Conservation (phyloP, 2,329 filamentous ascomycete species). For the Ustilaginoidea virens region DNA sequence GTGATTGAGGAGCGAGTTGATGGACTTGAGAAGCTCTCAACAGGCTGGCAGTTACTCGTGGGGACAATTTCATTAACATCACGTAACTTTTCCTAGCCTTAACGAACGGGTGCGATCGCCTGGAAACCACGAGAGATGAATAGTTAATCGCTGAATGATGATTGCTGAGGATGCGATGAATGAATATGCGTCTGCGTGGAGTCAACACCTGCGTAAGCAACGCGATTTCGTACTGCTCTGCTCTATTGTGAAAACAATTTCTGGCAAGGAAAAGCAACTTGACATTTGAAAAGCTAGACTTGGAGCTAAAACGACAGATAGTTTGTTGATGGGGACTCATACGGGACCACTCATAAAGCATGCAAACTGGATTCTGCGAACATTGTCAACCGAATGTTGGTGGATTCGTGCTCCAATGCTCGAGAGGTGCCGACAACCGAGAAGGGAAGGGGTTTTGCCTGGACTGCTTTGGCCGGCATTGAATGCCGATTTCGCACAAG, state of each 20-base stretch:
- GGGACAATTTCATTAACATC: slow-evolving; percentile 16
- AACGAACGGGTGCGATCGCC: slow-evolving; percentile 16
- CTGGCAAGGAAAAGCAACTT: too few relatives aligned
- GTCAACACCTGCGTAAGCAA: slow-evolving; percentile 14
- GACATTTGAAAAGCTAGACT: slow-evolving; percentile 18
- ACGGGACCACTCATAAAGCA: slow-evolving; percentile 22
- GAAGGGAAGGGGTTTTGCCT: too few relatives aligned
- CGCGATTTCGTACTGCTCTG: neutral
- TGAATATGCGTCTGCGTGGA: slow-evolving; percentile 22
- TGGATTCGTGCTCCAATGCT: too few relatives aligned
- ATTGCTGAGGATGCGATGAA: slow-evolving; percentile 19
- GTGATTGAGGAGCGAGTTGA: slow-evolving; percentile 21
- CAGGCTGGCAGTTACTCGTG: slow-evolving; percentile 12
- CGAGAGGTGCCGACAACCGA: neutral
- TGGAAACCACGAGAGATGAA: neutral
- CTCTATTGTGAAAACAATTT: slow-evolving; percentile 1
- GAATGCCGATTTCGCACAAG: too few relatives aligned
- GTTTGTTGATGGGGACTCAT: slow-evolving; percentile 21
- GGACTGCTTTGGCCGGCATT: too few relatives aligned
- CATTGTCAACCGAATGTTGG: too few relatives aligned
- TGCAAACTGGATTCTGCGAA: slow-evolving; percentile 19
- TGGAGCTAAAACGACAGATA: slow-evolving; percentile 20
- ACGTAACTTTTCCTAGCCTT: slow-evolving; percentile 23
- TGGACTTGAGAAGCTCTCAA: slow-evolving; percentile 16
- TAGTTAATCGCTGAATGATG: neutral